A percentile compares a stretch with the other conserved stretches of the same genome.
These are phyloP conservation scores for Podaxis sp. DNA, from an alignment of 768 basidiomycete species.

Conservation along the genomic window DNA sequence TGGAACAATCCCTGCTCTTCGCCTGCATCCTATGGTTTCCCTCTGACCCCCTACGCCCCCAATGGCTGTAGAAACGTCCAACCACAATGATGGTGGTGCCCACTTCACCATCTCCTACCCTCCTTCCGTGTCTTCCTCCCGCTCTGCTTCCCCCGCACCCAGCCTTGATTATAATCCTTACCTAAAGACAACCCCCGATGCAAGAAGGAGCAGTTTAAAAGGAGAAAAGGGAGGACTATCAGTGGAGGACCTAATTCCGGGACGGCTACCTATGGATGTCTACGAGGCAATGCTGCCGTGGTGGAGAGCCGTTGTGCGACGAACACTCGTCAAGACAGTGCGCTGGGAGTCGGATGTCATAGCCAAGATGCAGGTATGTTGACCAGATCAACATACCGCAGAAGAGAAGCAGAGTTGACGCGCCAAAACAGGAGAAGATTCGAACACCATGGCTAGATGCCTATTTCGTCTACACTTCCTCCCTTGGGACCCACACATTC, in stretches of 20 bases:
- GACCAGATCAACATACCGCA: background rate
- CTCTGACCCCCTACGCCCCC: background rate
- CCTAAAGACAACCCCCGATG: conserved; percentile 8
- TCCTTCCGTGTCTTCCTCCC: conserved; percentile 32
- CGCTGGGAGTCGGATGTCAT: conserved; percentile 59
- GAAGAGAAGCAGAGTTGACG: conserved; percentile 5
- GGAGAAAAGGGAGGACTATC: conserved; percentile 13
- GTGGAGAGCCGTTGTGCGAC: conserved; percentile 67
- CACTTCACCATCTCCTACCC: conserved; percentile 33
- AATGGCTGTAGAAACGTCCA: background rate
- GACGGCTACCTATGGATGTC: conserved; percentile 44
- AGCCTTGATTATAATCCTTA: conserved; percentile 19
- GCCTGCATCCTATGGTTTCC: background rate
- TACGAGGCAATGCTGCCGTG: conserved; percentile 63
- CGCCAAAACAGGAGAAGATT: conserved; percentile 41
- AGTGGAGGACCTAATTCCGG: conserved; percentile 25
- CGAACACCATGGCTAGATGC: conserved; percentile 69
- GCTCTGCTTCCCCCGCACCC: conserved; percentile 32
- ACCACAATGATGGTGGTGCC: background rate
- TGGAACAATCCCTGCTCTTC: background rate
- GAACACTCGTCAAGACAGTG: conserved; percentile 51
- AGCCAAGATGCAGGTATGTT: conserved; percentile 65
- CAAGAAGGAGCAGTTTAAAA: conserved; percentile 14
- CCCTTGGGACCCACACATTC: conserved; percentile 85
- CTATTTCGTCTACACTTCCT: conserved; percentile 83